phyloP scores from a whole-genome alignment of 2,329 filamentous ascomycete species.

The Colletotrichum limetticola region DNA sequence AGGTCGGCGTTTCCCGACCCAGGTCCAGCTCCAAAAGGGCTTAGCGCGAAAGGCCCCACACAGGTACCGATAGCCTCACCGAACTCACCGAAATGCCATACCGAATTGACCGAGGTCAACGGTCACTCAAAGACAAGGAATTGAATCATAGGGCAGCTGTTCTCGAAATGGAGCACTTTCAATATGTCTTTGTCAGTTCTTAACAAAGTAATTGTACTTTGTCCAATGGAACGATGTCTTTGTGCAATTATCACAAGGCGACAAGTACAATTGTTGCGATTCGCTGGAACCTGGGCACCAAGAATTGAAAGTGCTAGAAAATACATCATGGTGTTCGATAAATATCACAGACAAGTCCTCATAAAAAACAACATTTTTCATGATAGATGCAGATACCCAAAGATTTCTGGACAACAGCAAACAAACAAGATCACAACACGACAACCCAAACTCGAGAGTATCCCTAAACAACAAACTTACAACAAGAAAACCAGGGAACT shows the following conservation, averaged over 20 bases:
- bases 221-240: background rate
- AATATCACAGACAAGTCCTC: background rate
- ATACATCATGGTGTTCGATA: background rate
- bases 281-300: no score
- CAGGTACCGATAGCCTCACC: background rate
- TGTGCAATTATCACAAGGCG: background rate
- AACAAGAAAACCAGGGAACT: background rate
- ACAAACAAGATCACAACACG: background rate
- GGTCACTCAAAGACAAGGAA: background rate
- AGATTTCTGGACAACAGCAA: background rate
- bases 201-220: no score
- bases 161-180: background rate
- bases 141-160: background rate
- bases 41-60: background rate
- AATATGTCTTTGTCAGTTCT: background rate
- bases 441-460: background rate
- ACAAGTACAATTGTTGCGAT: no score
- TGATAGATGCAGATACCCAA: background rate
- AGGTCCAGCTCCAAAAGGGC: slow-evolving; percentile 4
- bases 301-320: no score
- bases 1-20: slow-evolving; percentile 29
- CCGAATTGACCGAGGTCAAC: background rate
- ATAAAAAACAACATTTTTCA: background rate
- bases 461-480: background rate
- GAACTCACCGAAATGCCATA: background rate